phyloP scores from a whole-genome alignment of 2,329 filamentous ascomycete genomes.

The Xylogone sp. region DNA sequence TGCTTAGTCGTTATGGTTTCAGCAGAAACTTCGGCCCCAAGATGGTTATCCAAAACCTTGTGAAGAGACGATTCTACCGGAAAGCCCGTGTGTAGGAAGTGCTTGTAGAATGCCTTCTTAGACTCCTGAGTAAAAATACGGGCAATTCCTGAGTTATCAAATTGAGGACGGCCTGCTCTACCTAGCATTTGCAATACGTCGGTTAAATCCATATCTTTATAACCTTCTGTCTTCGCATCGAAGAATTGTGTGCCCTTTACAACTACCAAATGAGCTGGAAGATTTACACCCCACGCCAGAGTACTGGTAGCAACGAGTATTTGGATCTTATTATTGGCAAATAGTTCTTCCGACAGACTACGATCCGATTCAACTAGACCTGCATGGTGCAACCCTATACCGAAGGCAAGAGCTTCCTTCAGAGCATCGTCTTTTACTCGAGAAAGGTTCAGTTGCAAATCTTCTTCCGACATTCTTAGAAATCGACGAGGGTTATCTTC shows the following conservation, averaged over 20 bases:
- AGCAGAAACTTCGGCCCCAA: conserved; percentile 90
- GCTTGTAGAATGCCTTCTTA: conserved; percentile 99
- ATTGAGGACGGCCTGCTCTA: conserved; percentile 91
- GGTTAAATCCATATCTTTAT: conserved; percentile 98
- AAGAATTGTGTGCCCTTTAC: conserved; percentile 99
- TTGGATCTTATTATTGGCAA: conserved; percentile 96
- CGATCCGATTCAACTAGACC: conserved; percentile 94
- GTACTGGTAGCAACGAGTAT: conserved; percentile 95
- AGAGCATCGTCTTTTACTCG: conserved; percentile 91
- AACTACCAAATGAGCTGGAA: conserved; percentile 93
- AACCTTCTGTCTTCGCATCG: conserved; percentile 95
- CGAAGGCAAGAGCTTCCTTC: conserved; percentile 92
- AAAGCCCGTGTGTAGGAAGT: conserved; percentile 96
- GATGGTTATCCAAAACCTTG: conserved; percentile 94
- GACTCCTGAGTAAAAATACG: conserved; percentile 96
- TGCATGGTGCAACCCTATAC: conserved; percentile 94
- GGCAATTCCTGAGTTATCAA: conserved; percentile 92
- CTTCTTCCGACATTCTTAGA: conserved; percentile 90
- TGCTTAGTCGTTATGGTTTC: conserved; percentile 93
- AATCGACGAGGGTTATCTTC: conserved; percentile 96
- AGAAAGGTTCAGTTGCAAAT: conserved; percentile 80
- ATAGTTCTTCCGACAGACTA: conserved; percentile 87
- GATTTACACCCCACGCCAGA: conserved; percentile 95
- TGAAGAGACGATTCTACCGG: conserved; percentile 95
- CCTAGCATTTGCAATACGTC: conserved; percentile 98